phyloP scores from a whole-genome alignment of 2,329 filamentous ascomycete species.

The Cladosporium sp. region DNA sequence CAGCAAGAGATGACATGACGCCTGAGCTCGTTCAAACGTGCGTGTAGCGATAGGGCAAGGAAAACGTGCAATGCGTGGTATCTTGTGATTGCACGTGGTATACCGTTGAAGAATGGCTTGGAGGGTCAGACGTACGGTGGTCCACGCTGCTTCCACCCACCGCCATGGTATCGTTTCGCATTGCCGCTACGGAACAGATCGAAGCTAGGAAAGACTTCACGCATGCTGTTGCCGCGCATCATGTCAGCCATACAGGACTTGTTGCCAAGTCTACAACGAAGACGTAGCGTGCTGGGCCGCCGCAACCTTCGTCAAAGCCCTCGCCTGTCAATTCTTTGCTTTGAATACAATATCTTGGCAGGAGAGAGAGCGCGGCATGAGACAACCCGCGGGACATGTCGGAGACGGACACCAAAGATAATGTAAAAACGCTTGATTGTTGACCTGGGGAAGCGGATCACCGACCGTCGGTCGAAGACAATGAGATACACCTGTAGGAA shows the following conservation, averaged over 20 bases:
- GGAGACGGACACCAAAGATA: background rate
- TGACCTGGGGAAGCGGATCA: slow-evolving; percentile 5
- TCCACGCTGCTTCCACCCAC: background rate
- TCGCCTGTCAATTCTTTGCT: background rate
- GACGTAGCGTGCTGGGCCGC: background rate
- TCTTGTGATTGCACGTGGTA: background rate
- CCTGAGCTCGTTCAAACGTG: background rate
- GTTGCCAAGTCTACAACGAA: background rate
- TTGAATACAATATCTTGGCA: background rate
- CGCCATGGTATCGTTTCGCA: background rate
- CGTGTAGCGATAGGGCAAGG: background rate
- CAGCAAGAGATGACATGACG: background rate
- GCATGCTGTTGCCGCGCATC: background rate
- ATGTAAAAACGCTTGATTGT: background rate
- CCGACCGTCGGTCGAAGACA: background rate
- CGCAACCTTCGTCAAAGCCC: background rate
- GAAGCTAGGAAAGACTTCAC: background rate
- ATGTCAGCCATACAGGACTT: background rate
- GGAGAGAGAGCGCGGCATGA: background rate
- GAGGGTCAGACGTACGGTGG: background rate
- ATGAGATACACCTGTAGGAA: background rate
- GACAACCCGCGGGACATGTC: background rate
- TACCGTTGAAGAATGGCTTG: background rate
- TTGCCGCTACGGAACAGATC: background rate
- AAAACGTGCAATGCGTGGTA: background rate